Base-by-base conservation (phyloP, 768 basidiomycete genomes). In the Boletus vinaceobasis region DNA sequence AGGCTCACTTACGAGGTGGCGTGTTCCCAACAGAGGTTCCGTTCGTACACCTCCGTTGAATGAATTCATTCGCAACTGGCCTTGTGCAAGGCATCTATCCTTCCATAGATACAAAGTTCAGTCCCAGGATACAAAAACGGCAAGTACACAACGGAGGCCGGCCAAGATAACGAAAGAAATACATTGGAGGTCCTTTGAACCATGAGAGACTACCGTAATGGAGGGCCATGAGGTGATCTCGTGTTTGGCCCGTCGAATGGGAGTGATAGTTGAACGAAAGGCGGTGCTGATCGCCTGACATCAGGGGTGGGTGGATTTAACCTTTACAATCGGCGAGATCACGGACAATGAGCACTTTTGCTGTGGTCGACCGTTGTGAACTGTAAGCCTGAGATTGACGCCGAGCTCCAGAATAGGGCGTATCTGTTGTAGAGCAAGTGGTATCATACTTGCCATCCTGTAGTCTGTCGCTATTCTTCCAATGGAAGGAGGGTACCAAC, bases 141-240 rank as follows among this genome's bases (percentile, higher is more conserved):
- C 39, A 59, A 29, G 39, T 37, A 15, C 17, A 19, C 23, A 60
- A 62, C 69, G 69, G 54, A 71, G 55, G 45, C 11, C 26, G 14
- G 38, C 19, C 43, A 38, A 32, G 50, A 40, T 45, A 45, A 49
- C 53, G 37, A 49, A 26, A 13, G 43, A 36, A 31, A 36, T 36
- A 60, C 43, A 44, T 50, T 54, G 50, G 36, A 47, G 40, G 33
- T 27, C 13, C 43, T 36, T 51, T 36, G 27, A 40, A 35, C n/a
- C 60, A 49, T 42, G 52, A 42, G 51, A 64, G 55, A 29, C 47
- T 58, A 5, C 60, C 50, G 49, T 59, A 60, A 52, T 27, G 35
- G 27, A 46, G 14, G 31, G 27, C 40, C 71, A 69, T 60, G 71
- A 69, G 71, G 71, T 9, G 38, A 27, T 57, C 63, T 63, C 67